Base-by-base conservation (phyloP, 2,329 filamentous ascomycete genomes). In the Septoria linicola region DNA sequence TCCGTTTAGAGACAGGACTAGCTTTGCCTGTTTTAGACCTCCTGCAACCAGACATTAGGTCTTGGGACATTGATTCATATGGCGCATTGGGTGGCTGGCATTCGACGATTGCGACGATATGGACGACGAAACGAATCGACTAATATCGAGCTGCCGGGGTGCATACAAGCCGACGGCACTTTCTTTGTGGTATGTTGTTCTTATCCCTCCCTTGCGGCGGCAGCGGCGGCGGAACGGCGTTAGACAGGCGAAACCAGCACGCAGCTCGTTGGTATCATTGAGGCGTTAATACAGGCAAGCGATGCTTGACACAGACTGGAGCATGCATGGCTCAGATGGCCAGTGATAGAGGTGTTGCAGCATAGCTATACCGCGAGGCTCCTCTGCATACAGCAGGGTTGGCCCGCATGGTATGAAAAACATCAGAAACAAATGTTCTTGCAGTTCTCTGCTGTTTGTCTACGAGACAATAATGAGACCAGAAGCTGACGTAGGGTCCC, bases 41-140 rank as follows among this genome's bases (percentile, higher is more conserved):
- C 37, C 25, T 51, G 48, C 46, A 40, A 47, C 37, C 46, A 48
- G 52, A 53, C 49, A 27, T 31, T 37, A 43, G 49, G 55, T 45
- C 49, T 51, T 51, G 53, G 46, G 55, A 14, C 51, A 35, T 56
- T 56, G 49, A 42, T 53, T 53, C 41, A 37, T 41, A 45, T 30
- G 53, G 53, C 50, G 57, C 42, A 54, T 50, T 49, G 48, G 54
- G 54, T 45, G 42, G 30, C 23, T 53, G 57, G 50, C 35, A 49
- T 55, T 53, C 49, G 40, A 59, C 55, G 57, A 59, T 47, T 55
- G 51, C 48, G 45, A 59, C 48, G 57, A 60, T 51, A 45, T 49
- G 54, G 44, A 59, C 47, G 57, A 60, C 55, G 55, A 60, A 52
- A 59, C 51, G 58, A 60, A 53, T 16, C 51, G 48, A 53, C 39